A percentile compares a stretch with the other conserved stretches of the same genome.
phyloP scores from a whole-genome alignment of 768 basidiomycete species.

The Pulveroboletus sp. region DNA sequence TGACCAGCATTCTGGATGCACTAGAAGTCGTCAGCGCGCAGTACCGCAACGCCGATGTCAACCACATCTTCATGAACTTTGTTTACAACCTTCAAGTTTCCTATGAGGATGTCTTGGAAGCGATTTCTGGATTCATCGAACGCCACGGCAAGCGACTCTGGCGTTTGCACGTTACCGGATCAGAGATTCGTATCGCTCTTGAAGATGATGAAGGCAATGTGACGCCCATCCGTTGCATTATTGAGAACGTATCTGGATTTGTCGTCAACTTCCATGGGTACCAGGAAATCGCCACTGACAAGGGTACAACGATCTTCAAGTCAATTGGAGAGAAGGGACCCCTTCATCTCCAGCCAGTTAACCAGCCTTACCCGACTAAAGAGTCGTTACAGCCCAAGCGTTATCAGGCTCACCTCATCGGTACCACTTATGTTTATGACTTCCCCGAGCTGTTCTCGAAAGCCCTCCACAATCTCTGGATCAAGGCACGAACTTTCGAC shows the following conservation, averaged over 20 bases:
- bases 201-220: conserved; percentile 95
- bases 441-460: conserved; percentile 99
- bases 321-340: conserved; percentile 98
- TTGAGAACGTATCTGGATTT: conserved; percentile 98
- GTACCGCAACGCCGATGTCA: conserved; percentile 91
- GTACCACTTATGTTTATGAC: conserved; percentile 98
- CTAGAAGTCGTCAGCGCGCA: conserved; percentile 90
- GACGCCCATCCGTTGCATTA: conserved; percentile 94
- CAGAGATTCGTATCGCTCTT: conserved; percentile 91
- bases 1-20: conserved; percentile 90
- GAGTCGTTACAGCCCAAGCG: conserved; percentile 98
- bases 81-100: conserved; percentile 93
- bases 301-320: conserved; percentile 91
- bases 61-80: conserved; percentile 99
- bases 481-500: conserved; percentile 59
- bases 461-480: conserved; percentile 92
- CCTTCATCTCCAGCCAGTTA: conserved; percentile 91
- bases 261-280: conserved; percentile 98
- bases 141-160: conserved; percentile 97
- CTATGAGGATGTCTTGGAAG: conserved; percentile 95
- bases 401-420: conserved; percentile 97
- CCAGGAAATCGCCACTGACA: conserved; percentile 96
- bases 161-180: conserved; percentile 96
- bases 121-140: conserved; percentile 98
- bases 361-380: conserved; percentile 92